Conservation (phyloP, 2,329 filamentous ascomycete species). For the Berkeleyomyces rouxiae region DNA sequence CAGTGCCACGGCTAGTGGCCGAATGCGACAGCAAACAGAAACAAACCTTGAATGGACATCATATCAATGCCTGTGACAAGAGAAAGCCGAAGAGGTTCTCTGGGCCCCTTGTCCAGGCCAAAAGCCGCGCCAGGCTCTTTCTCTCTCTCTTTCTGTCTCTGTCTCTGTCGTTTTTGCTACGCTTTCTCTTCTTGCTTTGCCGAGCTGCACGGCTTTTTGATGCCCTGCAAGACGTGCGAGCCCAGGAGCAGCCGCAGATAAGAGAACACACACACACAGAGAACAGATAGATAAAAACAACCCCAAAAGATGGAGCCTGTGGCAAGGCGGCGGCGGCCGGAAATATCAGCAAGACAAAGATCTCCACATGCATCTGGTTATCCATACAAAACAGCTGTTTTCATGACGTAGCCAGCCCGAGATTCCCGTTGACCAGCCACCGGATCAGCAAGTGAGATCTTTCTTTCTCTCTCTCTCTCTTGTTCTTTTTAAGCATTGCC, state of each 20-base stretch:
- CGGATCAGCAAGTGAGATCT: no score
- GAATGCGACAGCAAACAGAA: conserved; percentile 2
- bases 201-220: not conserved
- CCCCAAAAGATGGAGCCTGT: not conserved
- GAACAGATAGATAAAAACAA: not conserved
- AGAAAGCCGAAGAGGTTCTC: not conserved
- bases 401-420: no score
- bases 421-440: no score
- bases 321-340: not conserved
- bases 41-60: conserved; percentile 5
- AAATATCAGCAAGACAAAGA: not conserved
- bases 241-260: not conserved
- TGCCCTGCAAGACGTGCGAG: not conserved
- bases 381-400: no score
- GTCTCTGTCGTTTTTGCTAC: not conserved
- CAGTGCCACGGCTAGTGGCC: not conserved
- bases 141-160: not conserved
- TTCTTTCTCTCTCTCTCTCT: no score
- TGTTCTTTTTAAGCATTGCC: no score
- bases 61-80: no score
- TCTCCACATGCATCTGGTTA: no score
- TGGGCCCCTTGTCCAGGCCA: not conserved
- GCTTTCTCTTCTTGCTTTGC: not conserved
- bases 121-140: not conserved
- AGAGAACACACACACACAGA: not conserved